Evolutionary conservation across 768 basidiomycete species (phyloP).

Genomic region (Imleria badia): DNA sequence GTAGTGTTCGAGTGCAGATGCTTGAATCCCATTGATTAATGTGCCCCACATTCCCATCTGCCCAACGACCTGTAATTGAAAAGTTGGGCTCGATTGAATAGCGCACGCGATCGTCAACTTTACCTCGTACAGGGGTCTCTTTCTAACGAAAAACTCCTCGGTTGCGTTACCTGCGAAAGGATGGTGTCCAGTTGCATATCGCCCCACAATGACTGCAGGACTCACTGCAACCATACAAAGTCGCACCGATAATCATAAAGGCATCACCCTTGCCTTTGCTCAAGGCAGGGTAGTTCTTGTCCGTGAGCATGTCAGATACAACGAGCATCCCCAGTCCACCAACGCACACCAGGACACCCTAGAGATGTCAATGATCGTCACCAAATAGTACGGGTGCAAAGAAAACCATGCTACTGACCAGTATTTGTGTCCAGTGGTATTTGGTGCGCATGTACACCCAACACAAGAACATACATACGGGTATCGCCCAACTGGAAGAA

Average conservation of each 20-base stretch:
- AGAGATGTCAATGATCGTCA: not conserved
- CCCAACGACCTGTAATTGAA: slow-evolving; percentile 60
- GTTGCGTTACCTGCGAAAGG: slow-evolving; percentile 70
- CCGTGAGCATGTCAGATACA: slow-evolving; percentile 71
- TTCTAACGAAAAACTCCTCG: slow-evolving; percentile 84
- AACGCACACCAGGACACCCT: slow-evolving; percentile 75
- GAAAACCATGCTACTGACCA: slow-evolving; percentile 44
- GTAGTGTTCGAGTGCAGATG: slow-evolving; percentile 69
- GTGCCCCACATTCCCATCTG: slow-evolving; percentile 86
- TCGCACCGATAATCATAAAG: slow-evolving; percentile 85
- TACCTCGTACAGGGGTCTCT: slow-evolving; percentile 76
- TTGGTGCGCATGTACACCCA: slow-evolving; percentile 79
- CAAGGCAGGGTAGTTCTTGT: slow-evolving; percentile 69
- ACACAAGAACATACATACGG: slow-evolving; percentile 79
- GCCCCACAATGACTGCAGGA: slow-evolving; percentile 14
- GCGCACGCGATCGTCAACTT: not conserved
- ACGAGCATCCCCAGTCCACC: slow-evolving; percentile 80
- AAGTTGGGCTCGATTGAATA: not conserved
- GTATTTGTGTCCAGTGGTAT: slow-evolving; percentile 82
- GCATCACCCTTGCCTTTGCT: slow-evolving; percentile 75
- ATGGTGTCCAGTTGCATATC: not conserved
- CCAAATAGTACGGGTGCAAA: not conserved
- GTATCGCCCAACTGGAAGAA: slow-evolving; percentile 75
- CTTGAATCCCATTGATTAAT: slow-evolving; percentile 76
- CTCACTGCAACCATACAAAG: slow-evolving; percentile 83